A percentile compares a stretch with the other conserved stretches of the same genome.
Conservation (phyloP, 1,139 yeast species). For the Diutina sp. region DNA sequence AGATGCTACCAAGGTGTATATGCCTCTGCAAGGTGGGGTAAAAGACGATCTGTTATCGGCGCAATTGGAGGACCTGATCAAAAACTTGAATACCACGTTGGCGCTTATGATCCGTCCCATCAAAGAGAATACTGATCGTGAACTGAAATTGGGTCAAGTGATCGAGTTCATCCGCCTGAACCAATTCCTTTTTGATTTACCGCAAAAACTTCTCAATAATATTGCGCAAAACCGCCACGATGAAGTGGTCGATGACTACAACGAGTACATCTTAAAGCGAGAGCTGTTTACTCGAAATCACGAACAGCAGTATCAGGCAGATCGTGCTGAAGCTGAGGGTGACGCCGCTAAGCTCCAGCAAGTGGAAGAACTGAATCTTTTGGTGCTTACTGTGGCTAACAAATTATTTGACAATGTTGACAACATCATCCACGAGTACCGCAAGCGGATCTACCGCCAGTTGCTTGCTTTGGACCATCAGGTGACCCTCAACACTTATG, state of each 20-base stretch:
- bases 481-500: constrained; percentile 6
- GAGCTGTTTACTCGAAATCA: constrained; percentile 7
- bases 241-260: constrained; percentile 56
- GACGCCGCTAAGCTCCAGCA: background rate
- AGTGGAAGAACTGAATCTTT: background rate
- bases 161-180: constrained; percentile 52
- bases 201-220: constrained; percentile 41
- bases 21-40: constrained; percentile 15
- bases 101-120: constrained; percentile 68
- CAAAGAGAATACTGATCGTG: constrained; percentile 47
- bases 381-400: constrained; percentile 12
- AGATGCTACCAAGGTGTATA: constrained; percentile 24
- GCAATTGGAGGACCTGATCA: constrained; percentile 31
- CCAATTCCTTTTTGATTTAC: constrained; percentile 59
- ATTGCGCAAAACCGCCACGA: constrained; percentile 56
- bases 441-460: constrained; percentile 48
- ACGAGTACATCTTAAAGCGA: constrained; percentile 32
- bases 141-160: constrained; percentile 45
- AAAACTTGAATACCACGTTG: constrained; percentile 42
- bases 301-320: background rate
- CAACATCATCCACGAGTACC: constrained; percentile 48
- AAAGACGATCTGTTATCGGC: constrained; percentile 15
- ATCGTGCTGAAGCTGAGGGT: background rate
- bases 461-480: constrained; percentile 33
- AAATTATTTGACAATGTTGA: constrained; percentile 61